Percentiles rank a stretch among this genome's conserved stretches.
These are phyloP conservation scores for Lentinus brumalis DNA, from an alignment of 768 basidiomycete genomes.

Conservation along the genomic window DNA sequence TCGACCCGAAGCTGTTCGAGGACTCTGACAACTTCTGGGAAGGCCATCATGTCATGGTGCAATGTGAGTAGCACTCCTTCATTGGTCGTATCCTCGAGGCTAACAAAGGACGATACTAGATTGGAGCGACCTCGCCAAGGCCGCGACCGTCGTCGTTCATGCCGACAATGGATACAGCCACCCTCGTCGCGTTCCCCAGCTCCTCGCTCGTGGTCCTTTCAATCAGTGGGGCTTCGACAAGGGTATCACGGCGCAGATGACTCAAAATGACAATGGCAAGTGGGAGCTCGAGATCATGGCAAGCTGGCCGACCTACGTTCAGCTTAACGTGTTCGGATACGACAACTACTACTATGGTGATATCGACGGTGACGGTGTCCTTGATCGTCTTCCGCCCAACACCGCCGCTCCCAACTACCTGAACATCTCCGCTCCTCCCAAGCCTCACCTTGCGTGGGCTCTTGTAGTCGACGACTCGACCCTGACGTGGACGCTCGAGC, in stretches of 20 bases:
- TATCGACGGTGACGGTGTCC: conserved; percentile 79
- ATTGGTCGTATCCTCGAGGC: neutral
- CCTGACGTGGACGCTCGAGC: conserved; percentile 76
- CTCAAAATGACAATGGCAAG: conserved; percentile 56
- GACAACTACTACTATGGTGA: conserved; percentile 95
- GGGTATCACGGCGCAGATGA: conserved; percentile 74
- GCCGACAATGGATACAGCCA: conserved; percentile 67
- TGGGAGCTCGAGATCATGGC: conserved; percentile 93
- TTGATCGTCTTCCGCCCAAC: conserved; percentile 92
- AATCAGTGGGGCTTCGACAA: conserved; percentile 92
- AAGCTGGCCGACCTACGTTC: conserved; percentile 86
- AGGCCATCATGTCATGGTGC: conserved; percentile 85
- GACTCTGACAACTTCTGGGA: conserved; percentile 62
- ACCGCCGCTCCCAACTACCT: conserved; percentile 82
- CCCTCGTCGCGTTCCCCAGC: conserved; percentile 80
- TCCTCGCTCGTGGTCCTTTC: conserved; percentile 86
- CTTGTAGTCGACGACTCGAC: conserved; percentile 76
- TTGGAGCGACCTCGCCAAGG: conserved; percentile 70
- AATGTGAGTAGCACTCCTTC: conserved; percentile 57
- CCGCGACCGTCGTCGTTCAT: conserved; percentile 70
- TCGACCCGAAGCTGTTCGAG: conserved; percentile 60
- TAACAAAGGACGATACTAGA: conserved; percentile 44
- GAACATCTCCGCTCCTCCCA: conserved; percentile 89
- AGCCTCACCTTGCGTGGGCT: conserved; percentile 87
- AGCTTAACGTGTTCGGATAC: conserved; percentile 89